Conservation (phyloP, 257 asterid genomes). For the Solanum sejunctum region DNA sequence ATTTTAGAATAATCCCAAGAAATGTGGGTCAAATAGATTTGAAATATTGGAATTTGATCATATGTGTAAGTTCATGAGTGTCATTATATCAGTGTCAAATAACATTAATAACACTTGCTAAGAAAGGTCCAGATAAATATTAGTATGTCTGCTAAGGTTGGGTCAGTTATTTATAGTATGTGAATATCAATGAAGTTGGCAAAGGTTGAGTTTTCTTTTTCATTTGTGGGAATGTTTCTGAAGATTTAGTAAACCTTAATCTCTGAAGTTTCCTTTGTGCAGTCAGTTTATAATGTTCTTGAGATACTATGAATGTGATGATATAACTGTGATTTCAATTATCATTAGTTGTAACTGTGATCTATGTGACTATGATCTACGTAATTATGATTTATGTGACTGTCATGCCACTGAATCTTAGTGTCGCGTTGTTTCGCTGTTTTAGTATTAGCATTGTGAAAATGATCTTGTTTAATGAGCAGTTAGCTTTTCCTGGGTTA, state of each 20-base stretch:
- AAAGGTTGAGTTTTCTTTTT: not conserved
- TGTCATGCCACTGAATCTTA: too few relatives aligned
- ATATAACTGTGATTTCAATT: too few relatives aligned
- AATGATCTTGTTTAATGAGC: too few relatives aligned
- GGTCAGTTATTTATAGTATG: not conserved
- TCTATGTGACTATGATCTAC: too few relatives aligned
- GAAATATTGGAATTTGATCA: slow-evolving; percentile 16
- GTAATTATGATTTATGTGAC: too few relatives aligned
- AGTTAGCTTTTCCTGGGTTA: too few relatives aligned
- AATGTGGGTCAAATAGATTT: not conserved
- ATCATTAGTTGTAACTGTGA: too few relatives aligned
- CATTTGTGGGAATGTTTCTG: not conserved
- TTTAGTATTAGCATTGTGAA: too few relatives aligned
- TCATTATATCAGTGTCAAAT: not conserved
- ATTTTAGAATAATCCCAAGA: too few relatives aligned
- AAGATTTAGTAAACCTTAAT: not conserved
- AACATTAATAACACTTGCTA: not conserved
- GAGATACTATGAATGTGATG: too few relatives aligned
- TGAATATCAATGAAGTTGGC: not conserved
- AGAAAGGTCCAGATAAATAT: not conserved
- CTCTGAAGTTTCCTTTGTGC: not conserved
- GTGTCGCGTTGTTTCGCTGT: too few relatives aligned
- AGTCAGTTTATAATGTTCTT: too few relatives aligned
- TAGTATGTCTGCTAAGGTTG: not conserved
- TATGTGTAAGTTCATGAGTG: not conserved